A percentile compares a stretch with the other conserved stretches of the same genome.
Evolutionary conservation across 176 grass and related monocot species (phyloP).

Genomic region (Lolium perenne): DNA sequence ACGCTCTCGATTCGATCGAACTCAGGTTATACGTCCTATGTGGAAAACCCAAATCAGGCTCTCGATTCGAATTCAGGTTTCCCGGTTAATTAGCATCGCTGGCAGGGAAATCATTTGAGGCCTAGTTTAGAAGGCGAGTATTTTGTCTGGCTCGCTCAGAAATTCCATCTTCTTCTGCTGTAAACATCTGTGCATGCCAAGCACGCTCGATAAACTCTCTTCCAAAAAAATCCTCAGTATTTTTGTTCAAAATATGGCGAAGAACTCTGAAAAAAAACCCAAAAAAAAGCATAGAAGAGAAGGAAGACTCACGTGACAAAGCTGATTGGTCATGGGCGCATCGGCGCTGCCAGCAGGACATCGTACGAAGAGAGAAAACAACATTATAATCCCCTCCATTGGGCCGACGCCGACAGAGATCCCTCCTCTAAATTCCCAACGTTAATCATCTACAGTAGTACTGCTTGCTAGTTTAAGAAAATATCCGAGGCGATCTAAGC

Average conservation of each 20-base stretch:
- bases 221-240: background rate
- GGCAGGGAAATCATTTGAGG: background rate
- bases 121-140: background rate
- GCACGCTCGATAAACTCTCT: too few relatives aligned
- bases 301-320: slow-evolving; percentile 25
- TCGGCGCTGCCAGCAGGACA: background rate
- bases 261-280: background rate
- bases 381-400: background rate
- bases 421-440: slow-evolving; percentile 23
- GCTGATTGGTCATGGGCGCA: background rate
- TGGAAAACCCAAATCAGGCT: background rate
- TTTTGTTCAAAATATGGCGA: background rate
- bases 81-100: background rate
- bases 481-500: background rate
- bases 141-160: background rate
- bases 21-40: background rate
- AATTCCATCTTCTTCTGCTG: background rate
- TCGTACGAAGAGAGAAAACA: background rate
- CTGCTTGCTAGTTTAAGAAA: background rate
- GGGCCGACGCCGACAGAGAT: slow-evolving; percentile 43
- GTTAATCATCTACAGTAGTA: background rate
- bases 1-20: too few relatives aligned
- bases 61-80: background rate
- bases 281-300: background rate
- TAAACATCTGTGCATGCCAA: background rate